Evolutionary conservation across 345 rosid species (phyloP).

Genomic region (Anacardium occidentale): DNA sequence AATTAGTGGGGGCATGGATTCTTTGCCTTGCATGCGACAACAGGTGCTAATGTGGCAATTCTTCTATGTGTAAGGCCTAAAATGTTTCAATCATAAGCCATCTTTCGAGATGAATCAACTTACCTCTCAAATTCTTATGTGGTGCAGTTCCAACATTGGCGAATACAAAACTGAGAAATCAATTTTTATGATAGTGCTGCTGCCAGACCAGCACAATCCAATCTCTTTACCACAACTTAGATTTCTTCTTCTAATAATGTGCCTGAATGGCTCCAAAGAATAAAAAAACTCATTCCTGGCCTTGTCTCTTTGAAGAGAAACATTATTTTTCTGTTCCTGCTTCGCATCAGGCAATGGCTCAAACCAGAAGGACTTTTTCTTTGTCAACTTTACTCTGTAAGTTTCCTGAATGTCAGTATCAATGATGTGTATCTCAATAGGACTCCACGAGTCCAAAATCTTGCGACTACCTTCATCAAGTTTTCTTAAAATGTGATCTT

Average conservation of each 20-base stretch:
- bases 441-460: constrained; percentile 12
- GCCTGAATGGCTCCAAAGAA: constrained; percentile 33
- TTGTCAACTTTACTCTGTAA: constrained; percentile 22
- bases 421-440: constrained; percentile 19
- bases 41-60: no score
- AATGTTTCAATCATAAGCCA: no score
- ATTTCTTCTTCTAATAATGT: constrained; percentile 19
- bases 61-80: no score
- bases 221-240: constrained; percentile 28
- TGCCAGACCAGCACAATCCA: constrained; percentile 26
- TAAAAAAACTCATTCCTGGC: constrained; percentile 19
- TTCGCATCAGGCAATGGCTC: constrained; percentile 34
- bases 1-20: no score
- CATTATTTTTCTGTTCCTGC: neutral
- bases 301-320: neutral
- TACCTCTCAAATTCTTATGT: constrained; percentile 10
- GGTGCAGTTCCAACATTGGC: constrained; percentile 7
- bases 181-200: neutral
- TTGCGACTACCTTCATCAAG: constrained; percentile 13
- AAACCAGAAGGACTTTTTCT: constrained; percentile 38
- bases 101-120: neutral
- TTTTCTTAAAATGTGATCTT: constrained; percentile 23
- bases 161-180: constrained; percentile 29
- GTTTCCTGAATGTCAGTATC: constrained; percentile 27
- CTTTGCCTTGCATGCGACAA: no score